Evolutionary conservation across 176 grass and related monocot species (phyloP).

Genomic region (Puya raimondii): DNA sequence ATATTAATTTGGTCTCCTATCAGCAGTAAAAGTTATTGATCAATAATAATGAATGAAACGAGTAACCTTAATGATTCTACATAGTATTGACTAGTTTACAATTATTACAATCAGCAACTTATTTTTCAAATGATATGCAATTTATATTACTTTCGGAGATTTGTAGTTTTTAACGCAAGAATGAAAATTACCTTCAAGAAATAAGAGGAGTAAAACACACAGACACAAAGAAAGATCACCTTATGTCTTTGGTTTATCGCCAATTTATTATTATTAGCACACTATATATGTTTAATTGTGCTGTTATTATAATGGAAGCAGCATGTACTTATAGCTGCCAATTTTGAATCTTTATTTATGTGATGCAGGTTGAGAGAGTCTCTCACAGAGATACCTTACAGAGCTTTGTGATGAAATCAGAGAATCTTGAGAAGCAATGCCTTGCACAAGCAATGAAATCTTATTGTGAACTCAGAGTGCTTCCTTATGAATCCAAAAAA

Average conservation of each 20-base stretch:
- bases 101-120: too few relatives aligned
- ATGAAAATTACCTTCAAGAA: too few relatives aligned
- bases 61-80: too few relatives aligned
- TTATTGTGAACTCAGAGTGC: constrained; percentile 78
- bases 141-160: too few relatives aligned
- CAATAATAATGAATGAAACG: too few relatives aligned
- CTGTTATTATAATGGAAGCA: not conserved
- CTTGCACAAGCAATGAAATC: constrained; percentile 79
- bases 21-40: too few relatives aligned
- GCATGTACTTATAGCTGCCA: not conserved
- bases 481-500: constrained; percentile 73
- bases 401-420: constrained; percentile 78
- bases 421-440: constrained; percentile 93
- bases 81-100: too few relatives aligned
- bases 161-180: too few relatives aligned
- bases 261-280: not conserved
- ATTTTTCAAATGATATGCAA: too few relatives aligned
- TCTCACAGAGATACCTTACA: constrained; percentile 74
- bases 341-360: not conserved
- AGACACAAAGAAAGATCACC: too few relatives aligned
- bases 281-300: not conserved
- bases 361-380: constrained; percentile 67
- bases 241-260: too few relatives aligned
- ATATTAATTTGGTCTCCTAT: not conserved
- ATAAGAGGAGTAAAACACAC: too few relatives aligned